phyloP scores from a whole-genome alignment of 345 rosid genomes.

The Eucalyptus tenuipes region DNA sequence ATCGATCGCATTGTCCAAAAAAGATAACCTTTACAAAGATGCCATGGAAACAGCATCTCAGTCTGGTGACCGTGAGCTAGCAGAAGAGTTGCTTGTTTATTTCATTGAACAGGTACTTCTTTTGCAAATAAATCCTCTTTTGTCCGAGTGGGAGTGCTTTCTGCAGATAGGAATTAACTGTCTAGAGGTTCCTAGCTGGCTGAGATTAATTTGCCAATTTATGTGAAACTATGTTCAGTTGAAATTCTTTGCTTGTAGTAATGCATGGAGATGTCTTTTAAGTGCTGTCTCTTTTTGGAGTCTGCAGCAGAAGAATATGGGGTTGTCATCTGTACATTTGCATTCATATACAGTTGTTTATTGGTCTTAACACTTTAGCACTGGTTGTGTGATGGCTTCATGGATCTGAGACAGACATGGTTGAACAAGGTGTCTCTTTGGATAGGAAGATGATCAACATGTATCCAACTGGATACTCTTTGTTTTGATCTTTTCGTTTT shows the following conservation, averaged over 20 bases:
- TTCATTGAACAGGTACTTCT: conserved; percentile 70
- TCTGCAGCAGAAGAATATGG: not conserved
- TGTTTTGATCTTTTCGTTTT: not conserved
- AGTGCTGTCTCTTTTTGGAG: not conserved
- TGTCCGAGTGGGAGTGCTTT: not conserved
- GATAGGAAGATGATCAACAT: not conserved
- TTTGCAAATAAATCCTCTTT: conserved; percentile 62
- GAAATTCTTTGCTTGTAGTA: not conserved
- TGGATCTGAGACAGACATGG: not conserved
- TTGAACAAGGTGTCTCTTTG: not conserved
- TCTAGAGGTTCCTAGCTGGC: conserved; percentile 9
- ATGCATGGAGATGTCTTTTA: not conserved
- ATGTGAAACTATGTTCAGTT: not conserved
- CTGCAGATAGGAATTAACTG: conserved; percentile 43
- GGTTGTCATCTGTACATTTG: not conserved
- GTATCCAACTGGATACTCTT: not conserved
- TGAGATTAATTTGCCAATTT: not conserved
- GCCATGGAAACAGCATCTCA: conserved; percentile 99
- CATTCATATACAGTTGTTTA: not conserved
- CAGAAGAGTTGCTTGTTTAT: conserved; percentile 88
- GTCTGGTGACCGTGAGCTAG: conserved; percentile 91
- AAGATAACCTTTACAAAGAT: conserved; percentile 84
- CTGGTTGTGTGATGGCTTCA: not conserved
- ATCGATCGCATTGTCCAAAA: conserved; percentile 93
- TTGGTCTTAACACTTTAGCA: not conserved